Evolutionary conservation across 768 basidiomycete species (phyloP).

Genomic region (Amanita rubescens): DNA sequence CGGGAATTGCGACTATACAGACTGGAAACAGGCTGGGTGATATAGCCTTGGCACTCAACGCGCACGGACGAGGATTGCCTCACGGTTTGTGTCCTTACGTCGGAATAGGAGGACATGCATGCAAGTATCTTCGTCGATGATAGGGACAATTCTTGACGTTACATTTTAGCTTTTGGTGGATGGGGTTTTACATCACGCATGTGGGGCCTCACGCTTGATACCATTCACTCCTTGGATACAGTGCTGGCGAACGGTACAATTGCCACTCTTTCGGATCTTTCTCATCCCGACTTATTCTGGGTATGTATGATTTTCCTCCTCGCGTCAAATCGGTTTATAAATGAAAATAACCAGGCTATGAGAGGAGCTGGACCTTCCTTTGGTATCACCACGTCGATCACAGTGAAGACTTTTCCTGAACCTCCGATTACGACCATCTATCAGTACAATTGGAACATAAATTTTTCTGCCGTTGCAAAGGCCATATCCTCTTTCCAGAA

Average conservation of each 20-base stretch:
- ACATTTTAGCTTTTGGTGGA: conserved; percentile 21
- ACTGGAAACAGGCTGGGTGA: conserved; percentile 42
- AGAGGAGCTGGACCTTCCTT: conserved; percentile 33
- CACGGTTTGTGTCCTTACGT: conserved; percentile 49
- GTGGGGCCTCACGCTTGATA: conserved; percentile 31
- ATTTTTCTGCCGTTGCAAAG: conserved; percentile 21
- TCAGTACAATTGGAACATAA: conserved; percentile 31
- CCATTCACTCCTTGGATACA: conserved; percentile 30
- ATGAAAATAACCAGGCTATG: conserved; percentile 23
- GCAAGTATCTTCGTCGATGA: conserved; percentile 11
- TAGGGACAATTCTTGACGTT: not conserved
- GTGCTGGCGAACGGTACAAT: conserved; percentile 36
- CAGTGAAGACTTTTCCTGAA: conserved; percentile 27
- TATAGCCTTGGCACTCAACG: conserved; percentile 31
- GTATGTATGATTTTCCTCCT: conserved; percentile 17
- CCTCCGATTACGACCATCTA: conserved; percentile 30
- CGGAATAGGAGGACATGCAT: conserved; percentile 47
- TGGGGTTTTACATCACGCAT: conserved; percentile 27
- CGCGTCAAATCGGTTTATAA: not conserved
- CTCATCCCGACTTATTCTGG: conserved; percentile 39
- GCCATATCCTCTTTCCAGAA: conserved; percentile 17
- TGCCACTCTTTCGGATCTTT: conserved; percentile 20
- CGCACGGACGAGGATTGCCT: conserved; percentile 36
- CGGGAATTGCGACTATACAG: conserved; percentile 31
- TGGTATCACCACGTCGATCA: conserved; percentile 31